phyloP scores from a whole-genome alignment of 192 early-diverging fungal genomes.

The Linnemannia exigua region DNA sequence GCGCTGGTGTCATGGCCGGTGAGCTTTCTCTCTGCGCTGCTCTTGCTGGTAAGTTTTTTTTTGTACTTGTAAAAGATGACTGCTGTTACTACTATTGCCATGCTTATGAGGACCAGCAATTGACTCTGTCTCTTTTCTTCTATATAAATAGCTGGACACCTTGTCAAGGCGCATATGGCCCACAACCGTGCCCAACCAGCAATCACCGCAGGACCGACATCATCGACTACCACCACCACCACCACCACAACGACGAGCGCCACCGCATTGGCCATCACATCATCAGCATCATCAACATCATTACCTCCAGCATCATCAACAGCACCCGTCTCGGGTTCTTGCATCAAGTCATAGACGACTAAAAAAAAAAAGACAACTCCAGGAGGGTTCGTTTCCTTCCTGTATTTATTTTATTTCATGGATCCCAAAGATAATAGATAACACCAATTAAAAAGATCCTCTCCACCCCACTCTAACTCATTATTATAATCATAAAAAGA shows the following conservation, averaged over 20 bases:
- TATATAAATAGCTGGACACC: conserved; percentile 74
- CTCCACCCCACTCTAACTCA: conserved; percentile 18
- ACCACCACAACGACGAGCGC: neutral
- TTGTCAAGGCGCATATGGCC: conserved; percentile 91
- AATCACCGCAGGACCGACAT: conserved; percentile 19
- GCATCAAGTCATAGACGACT: conserved; percentile 57
- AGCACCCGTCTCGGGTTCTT: conserved; percentile 52
- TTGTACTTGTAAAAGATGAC: neutral
- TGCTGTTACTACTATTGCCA: neutral
- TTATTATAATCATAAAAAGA: neutral
- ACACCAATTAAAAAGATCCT: neutral
- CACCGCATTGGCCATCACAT: neutral
- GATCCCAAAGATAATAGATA: neutral
- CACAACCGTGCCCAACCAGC: conserved; percentile 79
- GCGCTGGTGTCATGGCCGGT: conserved; percentile 92
- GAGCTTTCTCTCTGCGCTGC: conserved; percentile 91
- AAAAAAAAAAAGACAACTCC: neutral
- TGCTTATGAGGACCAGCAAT: neutral
- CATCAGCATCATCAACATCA: conserved; percentile 19
- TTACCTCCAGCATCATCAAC: conserved; percentile 27
- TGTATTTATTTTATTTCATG: neutral
- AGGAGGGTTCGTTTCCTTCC: neutral
- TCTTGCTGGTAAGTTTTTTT: conserved; percentile 68
- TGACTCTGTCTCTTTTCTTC: neutral
- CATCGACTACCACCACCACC: conserved; percentile 14